Conservation (phyloP, 2,329 filamentous ascomycete species). For the Arthrocladium fulminans region DNA sequence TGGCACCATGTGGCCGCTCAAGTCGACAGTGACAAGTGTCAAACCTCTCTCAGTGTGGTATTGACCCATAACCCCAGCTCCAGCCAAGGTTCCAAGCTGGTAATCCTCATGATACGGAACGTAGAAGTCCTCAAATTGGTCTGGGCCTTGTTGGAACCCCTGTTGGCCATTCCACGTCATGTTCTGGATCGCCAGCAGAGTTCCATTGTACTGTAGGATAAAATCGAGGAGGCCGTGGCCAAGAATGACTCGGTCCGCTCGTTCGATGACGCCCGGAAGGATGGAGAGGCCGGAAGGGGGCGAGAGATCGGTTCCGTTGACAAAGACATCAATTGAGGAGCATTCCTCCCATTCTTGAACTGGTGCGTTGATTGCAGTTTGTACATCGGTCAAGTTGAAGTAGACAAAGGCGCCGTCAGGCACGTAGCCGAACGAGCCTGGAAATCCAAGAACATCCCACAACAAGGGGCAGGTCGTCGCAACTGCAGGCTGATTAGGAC, state of each 20-base stretch:
- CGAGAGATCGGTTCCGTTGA: slow-evolving; percentile 34
- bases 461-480: slow-evolving; percentile 61
- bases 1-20: slow-evolving; percentile 54
- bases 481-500: slow-evolving; percentile 49
- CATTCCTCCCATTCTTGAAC: slow-evolving; percentile 50
- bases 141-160: slow-evolving; percentile 57
- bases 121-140: slow-evolving; percentile 49
- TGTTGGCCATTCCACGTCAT: slow-evolving; percentile 68
- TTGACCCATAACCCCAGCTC: slow-evolving; percentile 59
- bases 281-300: slow-evolving; percentile 48
- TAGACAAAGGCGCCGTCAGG: slow-evolving; percentile 56
- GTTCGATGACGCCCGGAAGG: slow-evolving; percentile 63
- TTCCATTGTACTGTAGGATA: slow-evolving; percentile 59
- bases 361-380: slow-evolving; percentile 59
- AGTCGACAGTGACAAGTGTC: slow-evolving; percentile 57
- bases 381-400: slow-evolving; percentile 63
- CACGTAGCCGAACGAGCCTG: slow-evolving; percentile 54
- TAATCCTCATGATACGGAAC: slow-evolving; percentile 54
- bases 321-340: slow-evolving; percentile 38
- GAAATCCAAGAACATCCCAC: slow-evolving; percentile 62
- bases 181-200: slow-evolving; percentile 65
- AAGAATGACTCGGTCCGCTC: slow-evolving; percentile 63
- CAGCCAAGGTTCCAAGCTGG: slow-evolving; percentile 43
- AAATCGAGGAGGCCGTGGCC: slow-evolving; percentile 64
- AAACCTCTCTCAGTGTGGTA: slow-evolving; percentile 66